Percentiles rank a stretch among this genome's conserved stretches.
Evolutionary conservation across 2,329 filamentous ascomycete species (phyloP).

Genomic region (Blastomyces percursus): DNA sequence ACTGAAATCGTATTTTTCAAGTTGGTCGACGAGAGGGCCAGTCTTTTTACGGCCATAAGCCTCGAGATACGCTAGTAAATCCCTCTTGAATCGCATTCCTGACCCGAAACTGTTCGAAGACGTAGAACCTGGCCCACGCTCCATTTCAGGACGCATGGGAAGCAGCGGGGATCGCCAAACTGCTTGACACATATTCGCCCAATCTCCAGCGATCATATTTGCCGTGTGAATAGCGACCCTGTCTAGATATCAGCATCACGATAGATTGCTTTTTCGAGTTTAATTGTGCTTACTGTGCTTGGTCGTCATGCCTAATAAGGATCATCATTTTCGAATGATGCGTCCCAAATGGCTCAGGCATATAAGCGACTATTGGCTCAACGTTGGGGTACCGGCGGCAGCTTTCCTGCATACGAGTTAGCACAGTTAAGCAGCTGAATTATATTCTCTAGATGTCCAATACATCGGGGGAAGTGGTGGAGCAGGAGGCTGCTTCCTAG

Average conservation of each 20-base stretch:
- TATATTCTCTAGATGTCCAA: background rate
- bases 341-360: constrained; percentile 77
- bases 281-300: constrained; percentile 46
- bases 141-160: constrained; percentile 33
- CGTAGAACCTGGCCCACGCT: background rate
- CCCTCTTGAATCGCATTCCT: constrained; percentile 61
- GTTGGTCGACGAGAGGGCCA: constrained; percentile 45
- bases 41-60: constrained; percentile 53
- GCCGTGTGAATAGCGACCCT: constrained; percentile 72
- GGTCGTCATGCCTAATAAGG: constrained; percentile 65
- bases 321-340: constrained; percentile 84
- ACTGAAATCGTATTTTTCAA: constrained; percentile 58
- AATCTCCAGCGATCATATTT: constrained; percentile 82
- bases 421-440: background rate
- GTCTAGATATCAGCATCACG: constrained; percentile 7
- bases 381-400: constrained; percentile 56
- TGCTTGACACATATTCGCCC: constrained; percentile 78
- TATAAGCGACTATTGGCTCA: constrained; percentile 58
- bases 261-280: background rate
- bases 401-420: constrained; percentile 41
- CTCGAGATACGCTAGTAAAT: constrained; percentile 60
- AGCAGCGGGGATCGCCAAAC: constrained; percentile 68
- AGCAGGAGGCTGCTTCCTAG: background rate
- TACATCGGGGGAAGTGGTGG: background rate
- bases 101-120: constrained; percentile 39